Conservation (phyloP, 768 basidiomycete species). For the Termitomyces bulborhizus region DNA sequence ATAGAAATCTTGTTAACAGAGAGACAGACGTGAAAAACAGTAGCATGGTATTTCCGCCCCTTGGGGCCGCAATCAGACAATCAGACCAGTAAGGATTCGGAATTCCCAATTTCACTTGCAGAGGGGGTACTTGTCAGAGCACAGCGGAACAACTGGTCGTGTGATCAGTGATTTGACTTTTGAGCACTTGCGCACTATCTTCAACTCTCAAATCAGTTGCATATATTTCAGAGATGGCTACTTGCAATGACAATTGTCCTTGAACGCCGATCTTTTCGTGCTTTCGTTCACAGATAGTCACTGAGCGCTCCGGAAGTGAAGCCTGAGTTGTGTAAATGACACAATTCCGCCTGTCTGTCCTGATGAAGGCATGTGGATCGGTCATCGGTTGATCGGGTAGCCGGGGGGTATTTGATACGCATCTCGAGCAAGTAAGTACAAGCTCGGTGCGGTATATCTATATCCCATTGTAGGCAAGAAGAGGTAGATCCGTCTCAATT, state of each 20-base stretch:
- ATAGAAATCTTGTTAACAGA: no score
- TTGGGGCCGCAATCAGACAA: no score
- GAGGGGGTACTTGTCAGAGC: no score
- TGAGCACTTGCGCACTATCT: neutral
- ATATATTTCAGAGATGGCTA: neutral
- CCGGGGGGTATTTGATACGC: neutral
- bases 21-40: no score
- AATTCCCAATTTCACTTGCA: no score
- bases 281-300: no score
- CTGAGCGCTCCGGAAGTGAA: neutral
- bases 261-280: neutral
- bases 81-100: neutral
- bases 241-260: no score
- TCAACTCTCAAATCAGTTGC: neutral
- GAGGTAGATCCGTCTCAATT: no score
- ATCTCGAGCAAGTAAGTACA: no score
- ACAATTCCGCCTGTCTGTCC: neutral
- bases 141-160: neutral
- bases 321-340: neutral
- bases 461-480: no score
- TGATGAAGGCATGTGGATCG: neutral
- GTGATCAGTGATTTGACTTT: neutral
- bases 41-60: no score
- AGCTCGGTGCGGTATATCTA: no score
- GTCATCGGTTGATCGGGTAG: neutral